phyloP scores from a whole-genome alignment of 2,329 filamentous ascomycete genomes.

The Alternaria ethzedia region DNA sequence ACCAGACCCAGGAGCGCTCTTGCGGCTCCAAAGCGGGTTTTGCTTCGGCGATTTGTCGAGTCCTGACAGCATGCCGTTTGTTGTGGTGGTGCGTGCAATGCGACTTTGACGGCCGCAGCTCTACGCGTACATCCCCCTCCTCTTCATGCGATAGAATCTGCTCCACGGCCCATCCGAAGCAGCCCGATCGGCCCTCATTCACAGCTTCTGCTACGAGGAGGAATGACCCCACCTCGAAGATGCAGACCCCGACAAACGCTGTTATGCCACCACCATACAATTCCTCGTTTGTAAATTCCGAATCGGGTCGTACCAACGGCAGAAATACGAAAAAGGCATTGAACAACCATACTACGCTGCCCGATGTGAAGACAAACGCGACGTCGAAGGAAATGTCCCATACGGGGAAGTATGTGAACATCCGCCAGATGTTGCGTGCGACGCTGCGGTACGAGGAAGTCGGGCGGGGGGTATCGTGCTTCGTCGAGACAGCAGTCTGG shows the following conservation, averaged over 20 bases:
- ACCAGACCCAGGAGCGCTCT: slow-evolving; percentile 62
- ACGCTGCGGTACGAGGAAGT: slow-evolving; percentile 45
- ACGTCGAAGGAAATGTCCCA: slow-evolving; percentile 66
- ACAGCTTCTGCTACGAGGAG: slow-evolving; percentile 70
- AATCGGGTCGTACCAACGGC: slow-evolving; percentile 60
- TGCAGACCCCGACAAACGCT: slow-evolving; percentile 70
- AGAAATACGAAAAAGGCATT: slow-evolving; percentile 71
- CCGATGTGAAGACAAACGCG: slow-evolving; percentile 61
- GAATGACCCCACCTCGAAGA: slow-evolving; percentile 70
- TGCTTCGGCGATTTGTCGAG: neutral
- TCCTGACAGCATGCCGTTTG: slow-evolving; percentile 40
- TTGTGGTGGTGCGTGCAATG: slow-evolving; percentile 49
- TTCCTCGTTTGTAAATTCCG: slow-evolving; percentile 62
- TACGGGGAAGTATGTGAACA: slow-evolving; percentile 59
- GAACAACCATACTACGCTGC: slow-evolving; percentile 53
- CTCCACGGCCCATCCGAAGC: slow-evolving; percentile 73
- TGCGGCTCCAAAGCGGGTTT: slow-evolving; percentile 1
- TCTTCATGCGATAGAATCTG: slow-evolving; percentile 49
- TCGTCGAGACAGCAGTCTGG: slow-evolving; percentile 10
- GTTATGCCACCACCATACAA: slow-evolving; percentile 65
- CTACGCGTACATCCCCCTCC: slow-evolving; percentile 14
- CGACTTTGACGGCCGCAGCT: slow-evolving; percentile 20
- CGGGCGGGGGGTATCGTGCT: slow-evolving; percentile 38
- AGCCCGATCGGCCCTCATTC: slow-evolving; percentile 69
- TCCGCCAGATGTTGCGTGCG: slow-evolving; percentile 51